These are phyloP conservation scores for Macrolepiota fuliginosa DNA, from an alignment of 768 basidiomycete species.

Conservation along the genomic window DNA sequence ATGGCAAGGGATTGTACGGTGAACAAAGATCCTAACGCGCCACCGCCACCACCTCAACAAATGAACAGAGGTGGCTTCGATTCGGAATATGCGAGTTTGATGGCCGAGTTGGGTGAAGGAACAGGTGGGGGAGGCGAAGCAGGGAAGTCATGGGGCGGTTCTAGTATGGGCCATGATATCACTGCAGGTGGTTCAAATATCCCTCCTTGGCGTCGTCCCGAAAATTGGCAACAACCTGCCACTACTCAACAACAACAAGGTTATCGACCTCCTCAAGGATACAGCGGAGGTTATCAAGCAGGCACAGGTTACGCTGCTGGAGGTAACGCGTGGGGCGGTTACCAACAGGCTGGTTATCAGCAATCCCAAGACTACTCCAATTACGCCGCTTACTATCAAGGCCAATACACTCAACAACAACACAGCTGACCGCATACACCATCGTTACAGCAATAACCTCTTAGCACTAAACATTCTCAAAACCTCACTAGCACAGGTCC, in stretches of 20 bases:
- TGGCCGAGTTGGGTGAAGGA: constrained; percentile 96
- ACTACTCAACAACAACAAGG: constrained; percentile 54
- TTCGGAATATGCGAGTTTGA: constrained; percentile 94
- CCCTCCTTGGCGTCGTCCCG: constrained; percentile 90
- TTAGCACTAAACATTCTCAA: constrained; percentile 34
- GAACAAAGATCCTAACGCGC: constrained; percentile 84
- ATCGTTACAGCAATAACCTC: constrained; percentile 29
- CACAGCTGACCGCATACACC: constrained; percentile 24
- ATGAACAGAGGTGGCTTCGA: constrained; percentile 82
- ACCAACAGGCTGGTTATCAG: constrained; percentile 43
- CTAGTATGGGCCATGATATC: constrained; percentile 58
- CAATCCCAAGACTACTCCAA: constrained; percentile 74
- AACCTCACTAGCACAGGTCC: constrained; percentile 13
- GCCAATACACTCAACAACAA: constrained; percentile 81
- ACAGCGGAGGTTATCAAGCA: constrained; percentile 30
- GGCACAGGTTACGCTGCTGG: constrained; percentile 37
- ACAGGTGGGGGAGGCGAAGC: constrained; percentile 53
- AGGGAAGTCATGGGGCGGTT: constrained; percentile 51
- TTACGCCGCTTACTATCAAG: constrained; percentile 87
- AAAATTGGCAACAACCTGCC: constrained; percentile 71
- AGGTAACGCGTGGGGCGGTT: constrained; percentile 50
- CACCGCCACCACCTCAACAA: constrained; percentile 44
- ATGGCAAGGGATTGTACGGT: constrained; percentile 98
- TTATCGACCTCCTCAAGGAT: constrained; percentile 71
- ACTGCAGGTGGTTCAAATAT: constrained; percentile 76